Evolutionary conservation across 768 basidiomycete species (phyloP).

Genomic region (Boletus patriciae): DNA sequence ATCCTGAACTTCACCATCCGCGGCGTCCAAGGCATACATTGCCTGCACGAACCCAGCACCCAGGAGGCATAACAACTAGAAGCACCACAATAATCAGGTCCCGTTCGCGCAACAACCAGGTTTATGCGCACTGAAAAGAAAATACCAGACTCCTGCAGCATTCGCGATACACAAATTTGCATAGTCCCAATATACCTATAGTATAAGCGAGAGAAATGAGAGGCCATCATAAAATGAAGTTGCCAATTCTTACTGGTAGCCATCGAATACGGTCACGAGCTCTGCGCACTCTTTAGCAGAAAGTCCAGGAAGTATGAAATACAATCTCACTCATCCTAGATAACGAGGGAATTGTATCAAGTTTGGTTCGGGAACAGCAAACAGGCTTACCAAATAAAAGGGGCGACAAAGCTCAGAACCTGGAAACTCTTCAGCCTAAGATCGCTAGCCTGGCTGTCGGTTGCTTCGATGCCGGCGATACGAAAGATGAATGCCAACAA

Average conservation of each 20-base stretch:
- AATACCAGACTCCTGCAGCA: constrained; percentile 90
- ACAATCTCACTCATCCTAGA: constrained; percentile 75
- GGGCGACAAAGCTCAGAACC: constrained; percentile 82
- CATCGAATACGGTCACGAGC: constrained; percentile 77
- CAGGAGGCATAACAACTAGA: constrained; percentile 75
- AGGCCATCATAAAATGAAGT: neutral
- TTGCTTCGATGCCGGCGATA: constrained; percentile 49
- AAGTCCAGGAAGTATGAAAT: neutral
- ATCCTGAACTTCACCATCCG: constrained; percentile 72
- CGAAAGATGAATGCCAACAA: constrained; percentile 74
- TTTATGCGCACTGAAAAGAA: constrained; percentile 73
- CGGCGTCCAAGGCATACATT: constrained; percentile 86
- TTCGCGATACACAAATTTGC: constrained; percentile 90
- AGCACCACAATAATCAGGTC: neutral
- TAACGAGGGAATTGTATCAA: neutral
- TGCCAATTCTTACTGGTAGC: constrained; percentile 57
- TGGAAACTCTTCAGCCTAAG: constrained; percentile 77
- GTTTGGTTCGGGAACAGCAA: neutral
- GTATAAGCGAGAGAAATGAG: neutral
- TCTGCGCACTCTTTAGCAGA: constrained; percentile 41
- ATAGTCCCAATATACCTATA: constrained; percentile 82
- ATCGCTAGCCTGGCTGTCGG: constrained; percentile 35
- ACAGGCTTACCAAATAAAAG: constrained; percentile 74
- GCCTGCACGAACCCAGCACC: constrained; percentile 84
- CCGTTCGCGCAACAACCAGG: neutral